Base-by-base conservation (phyloP, 73 alveolate genomes). In the Blepharisma stoltei region DNA sequence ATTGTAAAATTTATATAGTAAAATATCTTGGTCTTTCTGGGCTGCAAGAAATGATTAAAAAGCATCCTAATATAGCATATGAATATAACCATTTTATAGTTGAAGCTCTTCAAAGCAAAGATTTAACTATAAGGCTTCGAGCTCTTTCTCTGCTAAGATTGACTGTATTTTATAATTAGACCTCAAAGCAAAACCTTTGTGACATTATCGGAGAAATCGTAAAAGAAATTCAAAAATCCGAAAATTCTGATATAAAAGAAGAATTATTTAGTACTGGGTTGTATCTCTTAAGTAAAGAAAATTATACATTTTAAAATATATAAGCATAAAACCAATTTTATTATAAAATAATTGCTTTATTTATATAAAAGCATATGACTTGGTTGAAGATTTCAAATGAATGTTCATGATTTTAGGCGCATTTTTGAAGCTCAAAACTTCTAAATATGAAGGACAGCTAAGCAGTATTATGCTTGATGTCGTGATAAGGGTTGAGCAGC, bases 101-200 rank as follows among this genome's bases (percentile, higher is more conserved):
- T 8, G 73, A 60, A 60, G 73, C 73, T 9, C 73, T 60, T 8
- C 73, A 60, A 25, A 60, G 73, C 23, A 60, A 60, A 60, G 73
- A 60, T 25, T 14, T 60, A 38, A 60, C 73, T 25, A 60, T 60
- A 1, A 14, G 73, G 11, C 73, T 60, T 60, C 38, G 73, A 14
- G 73, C 73, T 0, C 23, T 60, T 14, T 14, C 18, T 14, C 37
- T 60, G 14, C 2, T 60, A 9, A 60, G 23, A 60, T 9, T 60
- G 18, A 60, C 73, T 18, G 46, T 32, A 32, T 32, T 32, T 32
- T 32, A 32, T 32, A 32, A 32, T 32, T 32, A 32, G 41, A 32
- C 73, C 18, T 14, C 73, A 18, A 18, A 14, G 2, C 18, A 60
- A 5, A 60, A 11, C 4, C 73, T 60, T 60, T 9, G 18, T 18